A percentile compares a stretch with the other conserved stretches of the same genome.
Evolutionary conservation across 345 rosid species (phyloP).

Genomic region (Barbarea vulgaris): DNA sequence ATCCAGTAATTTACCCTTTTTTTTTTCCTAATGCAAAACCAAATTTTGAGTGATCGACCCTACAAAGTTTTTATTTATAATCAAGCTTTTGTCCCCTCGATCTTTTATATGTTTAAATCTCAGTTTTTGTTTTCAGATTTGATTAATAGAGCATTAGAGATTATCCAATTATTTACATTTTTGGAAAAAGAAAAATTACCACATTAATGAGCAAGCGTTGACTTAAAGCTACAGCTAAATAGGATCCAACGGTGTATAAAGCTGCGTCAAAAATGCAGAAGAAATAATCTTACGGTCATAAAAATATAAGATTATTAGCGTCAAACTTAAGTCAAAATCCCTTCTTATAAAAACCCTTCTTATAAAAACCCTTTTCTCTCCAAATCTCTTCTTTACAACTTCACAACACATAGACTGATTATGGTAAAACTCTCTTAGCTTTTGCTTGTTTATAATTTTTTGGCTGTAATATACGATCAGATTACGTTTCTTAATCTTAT

Average conservation of each 20-base stretch:
- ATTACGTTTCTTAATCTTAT: background rate
- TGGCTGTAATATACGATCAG: background rate
- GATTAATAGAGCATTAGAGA: no score
- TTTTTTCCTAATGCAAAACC: background rate
- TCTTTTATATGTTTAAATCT: no score
- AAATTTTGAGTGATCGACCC: background rate
- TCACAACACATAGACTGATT: background rate
- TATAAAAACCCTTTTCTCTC: conserved; percentile 23
- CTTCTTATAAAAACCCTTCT: conserved; percentile 6
- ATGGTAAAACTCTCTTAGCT: background rate
- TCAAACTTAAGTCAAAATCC: conserved; percentile 41
- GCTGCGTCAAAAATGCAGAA: background rate
- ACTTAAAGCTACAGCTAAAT: background rate
- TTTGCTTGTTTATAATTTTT: background rate
- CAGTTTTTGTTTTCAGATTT: no score
- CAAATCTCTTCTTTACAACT: background rate
- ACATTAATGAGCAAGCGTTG: no score
- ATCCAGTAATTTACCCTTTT: no score
- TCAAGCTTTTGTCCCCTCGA: no score
- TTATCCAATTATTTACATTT: no score
- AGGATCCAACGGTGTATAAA: conserved; percentile 46
- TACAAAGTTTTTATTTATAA: no score
- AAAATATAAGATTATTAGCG: conserved; percentile 35
- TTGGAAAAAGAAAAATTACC: no score
- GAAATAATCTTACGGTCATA: conserved; percentile 46